Base-by-base conservation (phyloP, 192 early-diverging fungal species). In the Coemansia asiatica region DNA sequence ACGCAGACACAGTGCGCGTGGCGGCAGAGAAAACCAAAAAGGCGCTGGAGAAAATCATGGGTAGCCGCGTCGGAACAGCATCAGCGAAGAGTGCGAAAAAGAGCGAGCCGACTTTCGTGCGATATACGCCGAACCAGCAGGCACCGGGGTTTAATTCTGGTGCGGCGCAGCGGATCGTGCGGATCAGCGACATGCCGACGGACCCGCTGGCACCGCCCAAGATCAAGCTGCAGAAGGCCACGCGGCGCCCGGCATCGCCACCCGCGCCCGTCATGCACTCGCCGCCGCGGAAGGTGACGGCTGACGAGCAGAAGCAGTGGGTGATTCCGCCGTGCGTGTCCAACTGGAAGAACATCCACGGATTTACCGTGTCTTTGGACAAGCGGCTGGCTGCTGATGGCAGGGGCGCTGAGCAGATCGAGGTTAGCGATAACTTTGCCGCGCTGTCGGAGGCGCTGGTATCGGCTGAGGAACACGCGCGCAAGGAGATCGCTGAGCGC, bases 261-360 rank as follows among this genome's bases (percentile, higher is more conserved):
- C 97, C 96, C 1, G 89, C 95, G n/a, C 96, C 97, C 12, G 95
- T 99, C 21, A 85, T 99, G 83, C 96, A 97, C 69, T 98, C 96
- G 26, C 97, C 97, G 44, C 95, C 97, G 13, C 91, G 95, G 44
- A 99, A 97, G 75, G 85, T 97, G 7, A 90, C 95, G 2, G 93
- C 93, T 2, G 92, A 98, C 61, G 95, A 99, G 81, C 97, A 98
- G 71, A 87, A 87, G 56, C 90, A 96, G 64, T 99, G 97, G 97
- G 85, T 92, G 8, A 94, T 99, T 56, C 97, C 97, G 47, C 97
- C 97, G n/a, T 96, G 92, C 67, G 96, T 99, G 47, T 93, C 91
- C 66, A 99, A 98, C 76, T 99, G 97, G 97, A 99, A 98, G 84
- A 99, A 99, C 83, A 92, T 94, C 56, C 97, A 99, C 69, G 97